Evolutionary conservation across 192 early-diverging fungal genomes (phyloP).

Genomic region (Rhizophlyctis rosea): DNA sequence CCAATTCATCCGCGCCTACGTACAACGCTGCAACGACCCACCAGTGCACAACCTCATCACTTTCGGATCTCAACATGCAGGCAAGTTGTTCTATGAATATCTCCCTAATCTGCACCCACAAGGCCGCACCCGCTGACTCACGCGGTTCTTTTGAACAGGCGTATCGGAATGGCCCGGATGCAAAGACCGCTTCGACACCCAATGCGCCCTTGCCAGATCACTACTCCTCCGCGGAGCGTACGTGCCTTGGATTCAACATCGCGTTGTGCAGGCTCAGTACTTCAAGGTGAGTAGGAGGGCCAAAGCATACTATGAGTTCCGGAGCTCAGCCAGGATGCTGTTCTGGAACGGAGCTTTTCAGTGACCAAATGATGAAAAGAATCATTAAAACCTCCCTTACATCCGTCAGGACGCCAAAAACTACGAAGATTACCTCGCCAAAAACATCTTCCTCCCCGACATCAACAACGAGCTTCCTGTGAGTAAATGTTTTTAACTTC

Average conservation of each 20-base stretch:
- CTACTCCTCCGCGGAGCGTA: conserved; percentile 82
- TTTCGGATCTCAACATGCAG: conserved; percentile 81
- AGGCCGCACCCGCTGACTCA: no score
- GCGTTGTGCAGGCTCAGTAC: conserved; percentile 93
- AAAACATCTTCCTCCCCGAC: conserved; percentile 82
- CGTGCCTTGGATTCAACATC: conserved; percentile 74
- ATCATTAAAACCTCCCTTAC: no score
- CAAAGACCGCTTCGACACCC: conserved; percentile 41
- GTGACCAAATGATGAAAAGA: no score
- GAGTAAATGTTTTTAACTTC: background rate
- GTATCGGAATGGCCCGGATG: conserved; percentile 83
- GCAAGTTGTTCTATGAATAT: conserved; percentile 27
- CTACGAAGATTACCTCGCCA: conserved; percentile 66
- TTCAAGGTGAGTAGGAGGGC: conserved; percentile 60
- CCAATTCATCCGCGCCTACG: conserved; percentile 70
- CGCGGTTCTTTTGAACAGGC: conserved; percentile 13
- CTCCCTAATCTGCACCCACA: background rate
- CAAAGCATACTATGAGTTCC: background rate
- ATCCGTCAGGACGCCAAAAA: conserved; percentile 53
- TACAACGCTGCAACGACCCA: conserved; percentile 78
- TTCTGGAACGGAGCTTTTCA: no score
- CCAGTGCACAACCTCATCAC: conserved; percentile 77
- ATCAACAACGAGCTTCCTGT: conserved; percentile 74
- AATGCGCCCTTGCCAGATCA: conserved; percentile 71
- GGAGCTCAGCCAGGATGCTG: background rate